phyloP scores from a whole-genome alignment of 495 filamentous ascomycete species.

The Hamigera avellanea region DNA sequence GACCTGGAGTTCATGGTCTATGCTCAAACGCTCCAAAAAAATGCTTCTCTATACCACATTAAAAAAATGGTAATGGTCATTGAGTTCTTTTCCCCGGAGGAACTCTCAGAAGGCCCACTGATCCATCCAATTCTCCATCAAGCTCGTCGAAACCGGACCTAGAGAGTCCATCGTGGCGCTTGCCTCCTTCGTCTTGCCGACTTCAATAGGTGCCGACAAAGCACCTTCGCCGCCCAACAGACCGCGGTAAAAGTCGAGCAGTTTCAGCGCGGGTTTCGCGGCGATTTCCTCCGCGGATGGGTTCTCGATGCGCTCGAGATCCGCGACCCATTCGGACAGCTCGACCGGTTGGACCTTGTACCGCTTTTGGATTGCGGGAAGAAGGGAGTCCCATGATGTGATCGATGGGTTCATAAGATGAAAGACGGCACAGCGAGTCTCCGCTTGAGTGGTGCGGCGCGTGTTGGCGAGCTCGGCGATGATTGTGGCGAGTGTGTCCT shows the following conservation, averaged over 20 bases:
- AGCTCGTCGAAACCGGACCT: constrained; percentile 3
- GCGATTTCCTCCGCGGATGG: constrained; percentile 3
- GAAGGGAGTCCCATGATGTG: constrained; percentile 10
- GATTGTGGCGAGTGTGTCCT: constrained; percentile 8
- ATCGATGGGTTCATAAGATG: constrained; percentile 16
- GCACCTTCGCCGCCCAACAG: constrained; percentile 1
- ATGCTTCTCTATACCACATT: too few species aligned
- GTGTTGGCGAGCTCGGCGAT: constrained; percentile 5
- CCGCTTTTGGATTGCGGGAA: constrained; percentile 5
- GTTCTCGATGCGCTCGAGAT: constrained; percentile 4
- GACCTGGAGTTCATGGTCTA: too few species aligned
- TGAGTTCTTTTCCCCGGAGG: too few species aligned
- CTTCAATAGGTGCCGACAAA: constrained; percentile 4
- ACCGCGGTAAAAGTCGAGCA: constrained; percentile 15
- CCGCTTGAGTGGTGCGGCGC: constrained; percentile 1
- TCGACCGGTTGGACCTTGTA: constrained; percentile 2
- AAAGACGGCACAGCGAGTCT: constrained; percentile 7
- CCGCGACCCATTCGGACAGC: constrained; percentile 9
- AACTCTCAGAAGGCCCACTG: constrained; percentile 11
- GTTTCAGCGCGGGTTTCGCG: constrained; percentile 13
- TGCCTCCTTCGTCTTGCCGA: constrained; percentile 3
- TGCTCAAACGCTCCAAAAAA: too few species aligned
- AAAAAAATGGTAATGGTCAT: too few species aligned
- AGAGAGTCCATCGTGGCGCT: constrained; percentile 13
- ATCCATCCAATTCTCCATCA: constrained; percentile 14